Evolutionary conservation across 306 rosid species (phyloP), one percentile per base, ranked within the genome.

Genomic region (Fragaria ananassa): DNA sequence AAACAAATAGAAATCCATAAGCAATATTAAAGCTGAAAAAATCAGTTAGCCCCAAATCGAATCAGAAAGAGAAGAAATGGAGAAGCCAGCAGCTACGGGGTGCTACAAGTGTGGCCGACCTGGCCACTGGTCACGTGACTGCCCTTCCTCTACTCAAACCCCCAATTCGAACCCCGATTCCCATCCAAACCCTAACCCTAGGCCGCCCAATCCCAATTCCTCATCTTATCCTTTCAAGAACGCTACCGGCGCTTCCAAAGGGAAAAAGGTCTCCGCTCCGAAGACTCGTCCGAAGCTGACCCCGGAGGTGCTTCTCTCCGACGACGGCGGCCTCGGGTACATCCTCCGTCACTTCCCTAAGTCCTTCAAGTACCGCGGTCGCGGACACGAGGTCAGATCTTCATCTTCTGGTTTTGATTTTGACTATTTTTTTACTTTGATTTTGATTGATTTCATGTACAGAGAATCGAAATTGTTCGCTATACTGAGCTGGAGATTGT

Each of bases 121-220:
- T 10, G 99, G 99, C 64, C 99, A 95, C 81, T 95, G 99, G 99
- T 89, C 99, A 3, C 96, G 97, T 1, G 99, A 95, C 76, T 95
- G 97, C 58, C 97, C 97, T 37, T 85, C 88, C 79, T 84, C 98
- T 15, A 71, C 87, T 73, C 37, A 87, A 0, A 71, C 53, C 42
- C 81, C 85, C 4, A 68, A 73, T 73, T 47, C 81, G 0, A 78
- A 73, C 63, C 77, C 85, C 3, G 31, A 69, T 56, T 27, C 82
- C 31, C 2, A 58, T 63, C 39, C 81, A 1, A 78, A 77, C 49
- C 64, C 88, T 4, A 80, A 74, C 58, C 39, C 61, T 17, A 64
- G 70, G 11, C 51, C 71, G 1, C 13, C 54, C 56, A 68, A 83
- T 11, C 53, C 70, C 84, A 46, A 58, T 69, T 70, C 86, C 69